Evolutionary conservation across 179 eudicot genomes (phyloP), one percentile per base, ranked within the genome.

Genomic region (Beta macrorhiza): DNA sequence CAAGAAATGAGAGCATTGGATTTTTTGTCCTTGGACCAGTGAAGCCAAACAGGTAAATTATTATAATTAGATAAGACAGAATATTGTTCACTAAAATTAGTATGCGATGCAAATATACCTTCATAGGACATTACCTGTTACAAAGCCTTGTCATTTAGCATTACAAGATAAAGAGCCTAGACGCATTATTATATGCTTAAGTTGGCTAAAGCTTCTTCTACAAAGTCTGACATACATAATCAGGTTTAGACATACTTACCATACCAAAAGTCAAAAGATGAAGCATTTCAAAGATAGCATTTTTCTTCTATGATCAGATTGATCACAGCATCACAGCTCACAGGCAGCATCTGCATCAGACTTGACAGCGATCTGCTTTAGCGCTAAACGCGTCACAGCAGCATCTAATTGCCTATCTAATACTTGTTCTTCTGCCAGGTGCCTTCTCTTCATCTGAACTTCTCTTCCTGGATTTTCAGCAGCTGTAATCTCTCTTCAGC

Each of bases 401-500:
- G 86, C 80, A 81, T 85, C 83, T 75, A 87, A 85, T 14, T 87
- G 77, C 70, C 79, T 80, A 87, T 90, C 92, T 10, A 88, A 67
- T 13, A 75, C 81, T 51, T 86, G 75, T 77, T 77, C 82, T 84
- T 89, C 92, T 59, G 79, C 87, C 63, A 25, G 16, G 72, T 84
- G 85, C 84, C 80, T 80, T 70, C 67, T 75, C 89, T 83, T 90
- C 89, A 89, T 67, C 3, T 80, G 82, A 56, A 68, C 51, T 76
- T 87, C 79, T 75, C 88, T 70, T 90, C 88, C 69, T 86, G 86
- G 15, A 62, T 45, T 64, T 83, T 68, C 47, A 84, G n/a, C 83
- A 90, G 73, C 51, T 62, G 80, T 16, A 86, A 84, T 83, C 90
- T 86, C 80, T 88, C 88, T 1, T 51, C 78, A 14, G 56, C 86